These are phyloP conservation scores for Postia placenta DNA, from an alignment of 768 basidiomycete genomes.

Conservation along the genomic window DNA sequence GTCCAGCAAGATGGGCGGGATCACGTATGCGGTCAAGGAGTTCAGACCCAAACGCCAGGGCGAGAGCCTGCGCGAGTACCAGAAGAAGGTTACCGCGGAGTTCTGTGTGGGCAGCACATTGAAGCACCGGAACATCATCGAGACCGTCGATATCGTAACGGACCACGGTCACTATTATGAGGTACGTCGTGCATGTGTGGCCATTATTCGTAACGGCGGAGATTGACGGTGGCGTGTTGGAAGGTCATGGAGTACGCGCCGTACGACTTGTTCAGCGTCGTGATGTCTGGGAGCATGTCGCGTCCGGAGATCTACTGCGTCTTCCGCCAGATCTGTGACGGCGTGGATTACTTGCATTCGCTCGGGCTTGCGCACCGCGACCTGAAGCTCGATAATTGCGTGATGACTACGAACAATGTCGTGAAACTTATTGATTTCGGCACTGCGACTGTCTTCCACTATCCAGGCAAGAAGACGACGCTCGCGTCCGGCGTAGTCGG, in stretches of 20 bases:
- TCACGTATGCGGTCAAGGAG: conserved; percentile 94
- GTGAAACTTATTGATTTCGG: conserved; percentile 99
- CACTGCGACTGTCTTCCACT: conserved; percentile 99
- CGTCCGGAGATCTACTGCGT: conserved; percentile 99
- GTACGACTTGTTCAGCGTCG: conserved; percentile 96
- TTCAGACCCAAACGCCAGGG: conserved; percentile 86
- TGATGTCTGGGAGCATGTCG: conserved; percentile 99
- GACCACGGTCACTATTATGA: conserved; percentile 99
- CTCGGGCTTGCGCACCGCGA: conserved; percentile 98
- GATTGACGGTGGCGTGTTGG: conserved; percentile 4
- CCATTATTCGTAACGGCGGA: conserved; percentile 2
- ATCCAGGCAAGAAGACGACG: conserved; percentile 82
- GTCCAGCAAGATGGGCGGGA: conserved; percentile 71
- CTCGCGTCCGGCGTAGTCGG: conserved; percentile 89
- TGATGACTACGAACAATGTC: conserved; percentile 92
- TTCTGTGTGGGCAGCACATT: conserved; percentile 95
- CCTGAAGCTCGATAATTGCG: conserved; percentile 99
- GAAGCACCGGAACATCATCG: conserved; percentile 94
- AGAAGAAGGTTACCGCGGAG: conserved; percentile 99
- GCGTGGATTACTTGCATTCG: conserved; percentile 96
- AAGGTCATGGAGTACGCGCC: conserved; percentile 99
- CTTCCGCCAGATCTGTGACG: conserved; percentile 97
- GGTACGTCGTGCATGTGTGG: conserved; percentile 42
- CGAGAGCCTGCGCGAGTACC: conserved; percentile 94
- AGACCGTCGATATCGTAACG: conserved; percentile 96